These are phyloP conservation scores for Tylopilus sp. DNA, from an alignment of 768 basidiomycete species.

Conservation along the genomic window DNA sequence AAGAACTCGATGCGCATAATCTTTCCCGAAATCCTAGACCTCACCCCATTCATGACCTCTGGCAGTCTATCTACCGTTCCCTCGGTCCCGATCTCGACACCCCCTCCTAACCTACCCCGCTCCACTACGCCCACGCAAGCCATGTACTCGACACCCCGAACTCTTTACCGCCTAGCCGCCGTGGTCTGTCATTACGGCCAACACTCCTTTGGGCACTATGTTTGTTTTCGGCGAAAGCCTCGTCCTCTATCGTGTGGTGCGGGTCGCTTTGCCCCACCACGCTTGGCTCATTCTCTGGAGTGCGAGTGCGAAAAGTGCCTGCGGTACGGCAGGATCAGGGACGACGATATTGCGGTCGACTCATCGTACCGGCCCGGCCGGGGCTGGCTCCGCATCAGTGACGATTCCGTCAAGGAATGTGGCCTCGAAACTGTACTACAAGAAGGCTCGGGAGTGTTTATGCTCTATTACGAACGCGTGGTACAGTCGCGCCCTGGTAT, in stretches of 20 bases:
- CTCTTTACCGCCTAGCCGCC: constrained; percentile 81
- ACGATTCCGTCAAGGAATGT: constrained; percentile 75
- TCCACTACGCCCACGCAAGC: constrained; percentile 57
- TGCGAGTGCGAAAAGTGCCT: constrained; percentile 48
- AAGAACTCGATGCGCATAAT: constrained; percentile 82
- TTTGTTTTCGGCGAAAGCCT: constrained; percentile 87
- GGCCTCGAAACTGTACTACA: constrained; percentile 70
- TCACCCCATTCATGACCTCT: constrained; percentile 84
- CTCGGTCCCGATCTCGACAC: constrained; percentile 66
- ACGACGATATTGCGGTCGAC: constrained; percentile 42
- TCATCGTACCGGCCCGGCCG: constrained; percentile 40
- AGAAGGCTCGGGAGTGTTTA: constrained; percentile 76
- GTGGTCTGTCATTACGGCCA: constrained; percentile 92
- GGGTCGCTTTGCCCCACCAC: constrained; percentile 39
- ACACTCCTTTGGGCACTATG: constrained; percentile 92
- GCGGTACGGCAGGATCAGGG: constrained; percentile 53
- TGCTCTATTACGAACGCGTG: constrained; percentile 91
- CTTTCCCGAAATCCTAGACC: constrained; percentile 87
- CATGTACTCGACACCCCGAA: constrained; percentile 49
- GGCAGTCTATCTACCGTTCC: constrained; percentile 71
- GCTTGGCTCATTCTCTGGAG: constrained; percentile 39
- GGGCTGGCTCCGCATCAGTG: constrained; percentile 89
- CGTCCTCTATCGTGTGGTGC: constrained; percentile 38
- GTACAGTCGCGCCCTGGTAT: constrained; percentile 35
- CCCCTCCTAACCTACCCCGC: constrained; percentile 45